phyloP scores from a whole-genome alignment of 2,329 filamentous ascomycete species.

The Didymosphaeria variabile region DNA sequence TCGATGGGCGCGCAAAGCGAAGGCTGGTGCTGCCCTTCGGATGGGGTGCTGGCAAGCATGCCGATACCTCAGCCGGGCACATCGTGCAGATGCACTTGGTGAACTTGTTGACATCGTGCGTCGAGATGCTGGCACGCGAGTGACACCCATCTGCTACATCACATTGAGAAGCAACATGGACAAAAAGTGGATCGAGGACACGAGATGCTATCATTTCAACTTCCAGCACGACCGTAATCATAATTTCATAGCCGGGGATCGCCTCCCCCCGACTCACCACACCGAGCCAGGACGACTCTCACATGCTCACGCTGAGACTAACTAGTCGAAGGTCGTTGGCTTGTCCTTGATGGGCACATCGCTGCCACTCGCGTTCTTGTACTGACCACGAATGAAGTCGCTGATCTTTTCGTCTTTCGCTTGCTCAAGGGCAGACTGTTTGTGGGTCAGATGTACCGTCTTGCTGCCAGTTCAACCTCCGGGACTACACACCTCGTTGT shows the following conservation, averaged over 20 bases:
- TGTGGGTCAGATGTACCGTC: constrained; percentile 21
- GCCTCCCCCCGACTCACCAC: background rate
- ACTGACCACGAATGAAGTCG: constrained; percentile 74
- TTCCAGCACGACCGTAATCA: constrained; percentile 9
- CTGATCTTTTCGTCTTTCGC: constrained; percentile 83
- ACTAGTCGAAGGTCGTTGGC: constrained; percentile 50
- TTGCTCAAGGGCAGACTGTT: constrained; percentile 73
- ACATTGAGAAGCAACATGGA: background rate
- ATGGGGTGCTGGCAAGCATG: constrained; percentile 54
- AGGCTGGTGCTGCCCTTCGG: constrained; percentile 56
- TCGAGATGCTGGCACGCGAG: constrained; percentile 35
- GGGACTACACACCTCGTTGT: constrained; percentile 54
- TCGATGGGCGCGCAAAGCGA: constrained; percentile 49
- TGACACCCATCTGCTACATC: constrained; percentile 35
- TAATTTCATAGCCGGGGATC: constrained; percentile 4
- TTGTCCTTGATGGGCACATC: constrained; percentile 78
- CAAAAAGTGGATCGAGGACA: background rate
- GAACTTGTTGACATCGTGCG: constrained; percentile 36
- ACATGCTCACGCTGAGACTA: background rate
- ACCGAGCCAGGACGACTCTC: background rate
- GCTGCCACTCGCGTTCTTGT: constrained; percentile 73
- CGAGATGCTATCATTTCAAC: constrained; percentile 1
- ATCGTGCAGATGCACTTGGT: constrained; percentile 42
- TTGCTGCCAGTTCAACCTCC: background rate
- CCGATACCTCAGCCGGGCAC: constrained; percentile 38